A percentile compares a stretch with the other conserved stretches of the same genome.
These are phyloP conservation scores for Microthyrium microscopicum DNA, from an alignment of 2,329 filamentous ascomycete species.

Conservation along the genomic window DNA sequence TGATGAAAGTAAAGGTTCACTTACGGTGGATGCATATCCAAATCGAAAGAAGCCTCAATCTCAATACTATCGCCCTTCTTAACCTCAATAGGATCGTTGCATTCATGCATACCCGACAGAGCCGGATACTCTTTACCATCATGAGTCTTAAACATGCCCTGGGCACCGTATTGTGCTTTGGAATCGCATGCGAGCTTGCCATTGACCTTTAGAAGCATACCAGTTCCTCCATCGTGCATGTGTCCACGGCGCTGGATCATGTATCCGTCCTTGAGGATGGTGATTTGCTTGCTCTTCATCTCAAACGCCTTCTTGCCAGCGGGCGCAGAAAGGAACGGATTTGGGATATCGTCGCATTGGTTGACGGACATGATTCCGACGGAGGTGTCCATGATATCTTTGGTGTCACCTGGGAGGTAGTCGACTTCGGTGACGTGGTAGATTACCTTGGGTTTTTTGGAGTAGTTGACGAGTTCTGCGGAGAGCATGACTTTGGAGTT, in stretches of 20 bases:
- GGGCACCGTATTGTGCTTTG: constrained; percentile 5
- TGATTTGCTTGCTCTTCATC: not conserved
- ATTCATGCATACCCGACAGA: not conserved
- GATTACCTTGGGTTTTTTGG: not conserved
- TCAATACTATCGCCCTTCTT: constrained; percentile 2
- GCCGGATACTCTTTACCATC: too few species aligned
- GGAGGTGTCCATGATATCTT: not conserved
- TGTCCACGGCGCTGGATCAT: constrained; percentile 1
- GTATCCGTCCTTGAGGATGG: not conserved
- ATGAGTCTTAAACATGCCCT: not conserved
- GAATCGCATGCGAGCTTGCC: constrained; percentile 2
- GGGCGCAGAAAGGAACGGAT: not conserved
- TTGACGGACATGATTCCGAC: not conserved
- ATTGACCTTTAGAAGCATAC: not conserved
- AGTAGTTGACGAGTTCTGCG: constrained; percentile 4
- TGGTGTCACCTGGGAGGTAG: constrained; percentile 1
- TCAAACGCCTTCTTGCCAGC: not conserved
- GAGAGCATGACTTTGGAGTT: constrained; percentile 1
- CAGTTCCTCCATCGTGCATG: constrained; percentile 3
- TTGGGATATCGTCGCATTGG: not conserved
- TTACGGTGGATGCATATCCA: constrained; percentile 3
- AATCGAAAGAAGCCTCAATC: constrained; percentile 3
- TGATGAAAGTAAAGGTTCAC: too few species aligned
- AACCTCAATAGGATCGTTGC: constrained; percentile 3
- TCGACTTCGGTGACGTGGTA: constrained; percentile 4